A percentile compares a stretch with the other conserved stretches of the same genome.
Conservation (phyloP, 345 rosid species). For the Aquilaria yunnanensis region DNA sequence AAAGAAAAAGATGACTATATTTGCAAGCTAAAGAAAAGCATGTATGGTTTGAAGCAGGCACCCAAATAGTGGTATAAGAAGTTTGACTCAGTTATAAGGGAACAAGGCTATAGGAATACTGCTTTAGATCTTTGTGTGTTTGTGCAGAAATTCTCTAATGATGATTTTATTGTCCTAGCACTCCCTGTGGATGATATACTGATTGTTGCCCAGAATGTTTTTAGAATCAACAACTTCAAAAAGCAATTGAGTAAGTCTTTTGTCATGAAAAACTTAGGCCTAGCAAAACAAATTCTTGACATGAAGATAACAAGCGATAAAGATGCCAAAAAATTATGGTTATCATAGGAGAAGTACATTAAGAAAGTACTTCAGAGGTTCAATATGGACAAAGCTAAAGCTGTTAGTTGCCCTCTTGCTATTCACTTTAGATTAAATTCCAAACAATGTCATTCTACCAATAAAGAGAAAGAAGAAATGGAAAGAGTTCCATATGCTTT, state of each 20-base stretch:
- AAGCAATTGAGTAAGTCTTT: not conserved
- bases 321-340: too few species aligned
- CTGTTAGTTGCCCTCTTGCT: not conserved
- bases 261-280: not conserved
- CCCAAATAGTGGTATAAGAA: not conserved
- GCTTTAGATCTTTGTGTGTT: not conserved
- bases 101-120: not conserved
- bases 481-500: too few species aligned
- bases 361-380: not conserved
- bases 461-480: too few species aligned
- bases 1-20: too few species aligned
- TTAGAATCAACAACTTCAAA: not conserved
- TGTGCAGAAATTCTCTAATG: not conserved
- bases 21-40: too few species aligned
- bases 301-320: too few species aligned
- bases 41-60: too few species aligned
- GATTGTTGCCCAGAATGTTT: not conserved
- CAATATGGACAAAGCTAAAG: not conserved
- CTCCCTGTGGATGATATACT: not conserved
- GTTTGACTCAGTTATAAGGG: not conserved
- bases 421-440: not conserved
- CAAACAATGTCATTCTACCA: too few species aligned
- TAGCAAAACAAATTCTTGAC: too few species aligned
- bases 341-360: too few species aligned
- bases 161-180: not conserved